Percentiles rank a stretch among this genome's conserved stretches.
phyloP scores from a whole-genome alignment of 176 grass and related monocot genomes.

The Carex cristatella region DNA sequence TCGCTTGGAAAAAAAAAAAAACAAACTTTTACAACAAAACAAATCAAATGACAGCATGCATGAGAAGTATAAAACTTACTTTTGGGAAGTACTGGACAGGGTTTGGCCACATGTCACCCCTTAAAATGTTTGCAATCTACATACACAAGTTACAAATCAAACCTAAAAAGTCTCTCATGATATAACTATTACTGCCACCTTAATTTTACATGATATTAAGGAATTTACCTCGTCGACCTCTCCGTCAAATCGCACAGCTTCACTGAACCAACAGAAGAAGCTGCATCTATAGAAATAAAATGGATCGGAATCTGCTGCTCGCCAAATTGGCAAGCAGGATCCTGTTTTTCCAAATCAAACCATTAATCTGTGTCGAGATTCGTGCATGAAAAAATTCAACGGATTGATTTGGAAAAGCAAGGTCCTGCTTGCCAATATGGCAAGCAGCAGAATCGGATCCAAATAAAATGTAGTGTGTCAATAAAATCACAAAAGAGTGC shows the following conservation, averaged over 20 bases:
- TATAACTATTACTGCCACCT: background rate
- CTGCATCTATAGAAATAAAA: constrained; percentile 6
- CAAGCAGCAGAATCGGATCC: too few relatives aligned
- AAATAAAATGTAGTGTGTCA: background rate
- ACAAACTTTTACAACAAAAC: background rate
- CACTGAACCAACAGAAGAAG: constrained; percentile 33
- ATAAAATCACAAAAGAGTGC: background rate
- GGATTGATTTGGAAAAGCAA: too few relatives aligned
- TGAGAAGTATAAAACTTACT: constrained; percentile 10
- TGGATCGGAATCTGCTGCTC: too few relatives aligned
- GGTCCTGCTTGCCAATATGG: too few relatives aligned
- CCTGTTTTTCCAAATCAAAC: too few relatives aligned
- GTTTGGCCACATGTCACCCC: constrained; percentile 34
- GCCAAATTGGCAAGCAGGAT: too few relatives aligned
- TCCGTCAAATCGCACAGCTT: background rate
- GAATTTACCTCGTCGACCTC: background rate
- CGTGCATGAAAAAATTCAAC: too few relatives aligned
- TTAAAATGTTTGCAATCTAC: constrained; percentile 28
- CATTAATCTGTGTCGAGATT: too few relatives aligned
- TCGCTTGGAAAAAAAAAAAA: background rate
- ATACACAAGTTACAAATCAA: background rate
- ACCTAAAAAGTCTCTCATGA: background rate
- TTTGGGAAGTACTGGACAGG: constrained; percentile 25
- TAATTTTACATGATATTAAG: background rate
- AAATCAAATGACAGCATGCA: background rate